Base-by-base conservation (phyloP, 2,329 filamentous ascomycete species). In the Aureobasidium sp. region DNA sequence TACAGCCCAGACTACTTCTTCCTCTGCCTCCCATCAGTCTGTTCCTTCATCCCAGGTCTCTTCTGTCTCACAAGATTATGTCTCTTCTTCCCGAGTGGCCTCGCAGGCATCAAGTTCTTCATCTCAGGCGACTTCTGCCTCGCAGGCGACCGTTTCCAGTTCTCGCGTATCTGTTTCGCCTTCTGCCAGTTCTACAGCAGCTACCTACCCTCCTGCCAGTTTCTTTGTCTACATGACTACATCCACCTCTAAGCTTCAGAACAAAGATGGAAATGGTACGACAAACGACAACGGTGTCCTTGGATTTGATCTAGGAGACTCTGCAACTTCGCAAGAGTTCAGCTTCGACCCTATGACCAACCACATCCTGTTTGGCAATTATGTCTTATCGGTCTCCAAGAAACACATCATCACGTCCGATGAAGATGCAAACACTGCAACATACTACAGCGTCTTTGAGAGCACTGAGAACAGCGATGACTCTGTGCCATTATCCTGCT, bases 361-460 rank as follows among this genome's bases (percentile, higher is more conserved):
- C 22, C 44, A 58, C 14, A 22, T 58, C 7, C 31, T 37, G 20
- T 58, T 58, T n/a, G 55, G 55, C 12, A 31, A 48, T 20, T 58
- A 47, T 22, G 55, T 48, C 20, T n/a, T 58, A 20, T 47, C 55
- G 7, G 42, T 58, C n/a, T 58, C 55, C n/a, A 36, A n/a, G n/a
- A 22, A 37, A 25, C 20, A 37, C 29, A 48, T n/a, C 14, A 39
- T 48, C 11, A 58, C 42, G 5, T 12, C 55, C 6, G 22, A 20
- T 29, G 22, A 27, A 11, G 34, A 42, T 48, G 55, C 14, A 3
- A 48, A 31, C 20, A 47, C 55, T n/a, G 55, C n/a, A 2, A 58
- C n/a, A 12, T 58, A 58, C 42, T 58, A 58, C 22, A 48, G 48
- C n/a, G 44, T 58, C 20, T 58, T 58, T 27, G 55, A 58, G 22